Conservation (phyloP, 495 filamentous ascomycete genomes). For the Penicilliopsis zonata region DNA sequence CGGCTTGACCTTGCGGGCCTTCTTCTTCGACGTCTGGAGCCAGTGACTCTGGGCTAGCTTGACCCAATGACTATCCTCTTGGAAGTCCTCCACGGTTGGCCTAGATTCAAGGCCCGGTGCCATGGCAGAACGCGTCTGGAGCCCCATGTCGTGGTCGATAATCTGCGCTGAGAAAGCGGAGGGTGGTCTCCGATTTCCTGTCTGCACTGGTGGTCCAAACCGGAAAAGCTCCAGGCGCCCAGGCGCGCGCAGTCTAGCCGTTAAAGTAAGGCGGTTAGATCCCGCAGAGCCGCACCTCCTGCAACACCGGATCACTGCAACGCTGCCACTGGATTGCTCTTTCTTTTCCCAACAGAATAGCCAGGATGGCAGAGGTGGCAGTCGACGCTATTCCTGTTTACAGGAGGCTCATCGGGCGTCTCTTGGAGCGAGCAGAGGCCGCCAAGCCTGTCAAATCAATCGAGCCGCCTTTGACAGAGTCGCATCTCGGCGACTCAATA, state of each 20-base stretch:
- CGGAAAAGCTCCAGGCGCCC: neutral
- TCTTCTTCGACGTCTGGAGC: slow-evolving; percentile 54
- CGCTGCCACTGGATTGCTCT: no score
- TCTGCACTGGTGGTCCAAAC: neutral
- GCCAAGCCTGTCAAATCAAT: slow-evolving; percentile 55
- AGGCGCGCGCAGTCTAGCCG: neutral
- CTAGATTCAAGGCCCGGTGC: slow-evolving; percentile 37
- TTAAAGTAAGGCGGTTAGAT: slow-evolving; percentile 8
- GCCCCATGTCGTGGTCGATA: slow-evolving; percentile 20
- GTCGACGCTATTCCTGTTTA: slow-evolving; percentile 45
- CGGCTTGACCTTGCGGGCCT: slow-evolving; percentile 64
- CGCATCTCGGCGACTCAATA: slow-evolving; percentile 26
- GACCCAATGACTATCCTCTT: slow-evolving; percentile 71
- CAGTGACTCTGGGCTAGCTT: slow-evolving; percentile 76
- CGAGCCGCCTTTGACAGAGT: slow-evolving; percentile 64
- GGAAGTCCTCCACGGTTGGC: slow-evolving; percentile 53
- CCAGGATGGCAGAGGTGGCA: slow-evolving; percentile 38
- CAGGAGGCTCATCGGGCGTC: slow-evolving; percentile 40
- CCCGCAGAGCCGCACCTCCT: slow-evolving; percentile 19
- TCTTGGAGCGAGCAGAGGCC: slow-evolving; percentile 51
- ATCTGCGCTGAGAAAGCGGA: slow-evolving; percentile 9
- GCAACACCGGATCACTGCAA: neutral
- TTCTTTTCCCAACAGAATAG: slow-evolving; percentile 3
- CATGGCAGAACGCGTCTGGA: slow-evolving; percentile 28
- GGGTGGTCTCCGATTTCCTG: neutral